Evolutionary conservation across 1,284 basidiomycete species (phyloP), one percentile per base, ranked within the genome.

Genomic region (Schizophyllum amplum): DNA sequence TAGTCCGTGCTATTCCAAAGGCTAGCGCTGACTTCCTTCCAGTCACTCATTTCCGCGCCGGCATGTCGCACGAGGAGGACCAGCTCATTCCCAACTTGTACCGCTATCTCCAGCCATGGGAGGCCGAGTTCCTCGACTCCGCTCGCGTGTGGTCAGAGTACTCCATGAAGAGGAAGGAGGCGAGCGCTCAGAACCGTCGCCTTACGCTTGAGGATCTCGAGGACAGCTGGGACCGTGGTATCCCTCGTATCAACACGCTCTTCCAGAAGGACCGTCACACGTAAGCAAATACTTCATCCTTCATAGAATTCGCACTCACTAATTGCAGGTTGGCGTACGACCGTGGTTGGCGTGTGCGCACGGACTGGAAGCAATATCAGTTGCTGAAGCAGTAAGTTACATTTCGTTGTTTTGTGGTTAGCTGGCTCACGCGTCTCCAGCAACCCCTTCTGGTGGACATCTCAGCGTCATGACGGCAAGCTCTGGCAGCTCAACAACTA

Each of bases 91-190:
- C 96, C 42, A 98, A 98, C 72, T 72, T 99, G 72, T 99, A 98
- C 75, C 92, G 96, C 57, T 99, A 99, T 74, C 83, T 99, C 22
- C 93, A 98, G 68, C 96, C 96, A 24, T 99, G 97, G 97, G 94
- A 98, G 70, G 92, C 96, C 1, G 97, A 99, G 71, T 99, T 99
- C 77, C 73, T 97, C 62, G 97, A 99, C 70, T 97, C 94, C 4
- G 94, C 94, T 47, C 92, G 97, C 62, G 97, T 99, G 24, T 99
- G 97, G 97, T 93, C 92, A 2, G 97, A 99, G 73, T 99, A 99
- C 71, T 97, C 97, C 0, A 92, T 98, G 92, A 99, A 99, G 81
- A 81, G 97, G 63, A 98, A 98, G 73, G 97, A 99, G 70, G 97
- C 96, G 21, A 96, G 94, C 62, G 94, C 96, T 2, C 93, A 98